These are phyloP conservation scores for Punica granatum DNA, from an alignment of 345 rosid species.

Conservation along the genomic window DNA sequence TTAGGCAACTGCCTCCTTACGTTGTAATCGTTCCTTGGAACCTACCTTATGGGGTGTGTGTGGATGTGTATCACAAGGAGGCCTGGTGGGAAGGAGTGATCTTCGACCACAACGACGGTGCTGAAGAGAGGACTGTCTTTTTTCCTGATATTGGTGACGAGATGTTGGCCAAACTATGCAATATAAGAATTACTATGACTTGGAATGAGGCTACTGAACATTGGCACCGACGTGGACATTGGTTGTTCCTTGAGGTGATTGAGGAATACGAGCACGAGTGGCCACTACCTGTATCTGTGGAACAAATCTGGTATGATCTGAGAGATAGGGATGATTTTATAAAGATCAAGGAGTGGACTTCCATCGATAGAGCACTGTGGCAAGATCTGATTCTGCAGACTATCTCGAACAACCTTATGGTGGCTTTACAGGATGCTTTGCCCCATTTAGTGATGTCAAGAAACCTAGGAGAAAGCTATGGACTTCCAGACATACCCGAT, in stretches of 20 bases:
- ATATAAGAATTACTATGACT: constrained; percentile 52
- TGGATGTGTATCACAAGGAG: constrained; percentile 42
- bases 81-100: constrained; percentile 96
- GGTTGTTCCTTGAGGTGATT: constrained; percentile 62
- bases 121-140: constrained; percentile 43
- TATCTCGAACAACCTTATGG: constrained; percentile 32
- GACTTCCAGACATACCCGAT: not conserved
- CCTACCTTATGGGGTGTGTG: constrained; percentile 54
- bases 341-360: constrained; percentile 53
- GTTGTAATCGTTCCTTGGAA: constrained; percentile 15
- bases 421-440: not conserved
- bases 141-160: constrained; percentile 90
- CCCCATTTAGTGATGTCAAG: not conserved
- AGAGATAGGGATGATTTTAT: constrained; percentile 35
- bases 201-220: constrained; percentile 45
- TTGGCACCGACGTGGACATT: constrained; percentile 58
- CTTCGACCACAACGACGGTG: constrained; percentile 43
- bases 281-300: constrained; percentile 43
- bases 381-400: constrained; percentile 38
- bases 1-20: constrained; percentile 56
- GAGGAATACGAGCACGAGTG: constrained; percentile 28
- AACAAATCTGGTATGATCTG: constrained; percentile 76
- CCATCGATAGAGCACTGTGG: constrained; percentile 27
- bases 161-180: constrained; percentile 18
- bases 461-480: not conserved